Evolutionary conservation across 2,329 filamentous ascomycete species (phyloP).

Genomic region (Diaporthe velutina): DNA sequence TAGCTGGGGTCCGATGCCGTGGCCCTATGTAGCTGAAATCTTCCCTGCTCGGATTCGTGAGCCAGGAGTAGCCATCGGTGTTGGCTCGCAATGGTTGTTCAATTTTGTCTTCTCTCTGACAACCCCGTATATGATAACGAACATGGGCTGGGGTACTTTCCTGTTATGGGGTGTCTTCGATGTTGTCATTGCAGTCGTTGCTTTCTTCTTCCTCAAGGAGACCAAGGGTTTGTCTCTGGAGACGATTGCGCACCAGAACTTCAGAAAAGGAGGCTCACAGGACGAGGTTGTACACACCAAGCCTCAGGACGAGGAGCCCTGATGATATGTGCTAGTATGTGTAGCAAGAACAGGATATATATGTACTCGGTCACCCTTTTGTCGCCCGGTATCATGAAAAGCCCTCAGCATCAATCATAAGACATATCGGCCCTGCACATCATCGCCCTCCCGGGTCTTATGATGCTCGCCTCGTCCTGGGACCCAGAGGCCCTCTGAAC

Average conservation of each 20-base stretch:
- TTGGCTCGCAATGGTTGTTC: slow-evolving; percentile 61
- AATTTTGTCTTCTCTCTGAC: slow-evolving; percentile 63
- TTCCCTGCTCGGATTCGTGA: slow-evolving; percentile 64
- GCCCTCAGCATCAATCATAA: not conserved
- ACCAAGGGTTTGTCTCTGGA: slow-evolving; percentile 78
- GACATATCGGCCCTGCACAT: not conserved
- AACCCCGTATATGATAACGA: slow-evolving; percentile 63
- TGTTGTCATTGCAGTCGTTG: slow-evolving; percentile 54
- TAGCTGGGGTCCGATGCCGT: slow-evolving; percentile 63
- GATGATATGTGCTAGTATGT: no score
- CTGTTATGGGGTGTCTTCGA: slow-evolving; percentile 61
- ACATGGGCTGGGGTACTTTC: slow-evolving; percentile 61
- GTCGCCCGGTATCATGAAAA: not conserved
- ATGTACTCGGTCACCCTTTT: not conserved
- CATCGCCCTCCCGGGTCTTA: not conserved
- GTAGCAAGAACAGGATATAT: not conserved
- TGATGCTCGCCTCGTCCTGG: not conserved
- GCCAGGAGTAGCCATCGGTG: slow-evolving; percentile 58
- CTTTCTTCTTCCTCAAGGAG: slow-evolving; percentile 72
- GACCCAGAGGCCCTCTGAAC: not conserved
- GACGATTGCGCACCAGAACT: slow-evolving; percentile 56
- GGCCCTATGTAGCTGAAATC: slow-evolving; percentile 63
- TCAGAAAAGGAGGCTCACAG: slow-evolving; percentile 41
- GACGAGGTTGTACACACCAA: slow-evolving; percentile 36
- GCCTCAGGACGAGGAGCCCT: slow-evolving; percentile 16